Percentiles rank a stretch among this genome's conserved stretches.
Evolutionary conservation across 2,329 filamentous ascomycete genomes (phyloP).

Genomic region (Tolypocladium amazonense): DNA sequence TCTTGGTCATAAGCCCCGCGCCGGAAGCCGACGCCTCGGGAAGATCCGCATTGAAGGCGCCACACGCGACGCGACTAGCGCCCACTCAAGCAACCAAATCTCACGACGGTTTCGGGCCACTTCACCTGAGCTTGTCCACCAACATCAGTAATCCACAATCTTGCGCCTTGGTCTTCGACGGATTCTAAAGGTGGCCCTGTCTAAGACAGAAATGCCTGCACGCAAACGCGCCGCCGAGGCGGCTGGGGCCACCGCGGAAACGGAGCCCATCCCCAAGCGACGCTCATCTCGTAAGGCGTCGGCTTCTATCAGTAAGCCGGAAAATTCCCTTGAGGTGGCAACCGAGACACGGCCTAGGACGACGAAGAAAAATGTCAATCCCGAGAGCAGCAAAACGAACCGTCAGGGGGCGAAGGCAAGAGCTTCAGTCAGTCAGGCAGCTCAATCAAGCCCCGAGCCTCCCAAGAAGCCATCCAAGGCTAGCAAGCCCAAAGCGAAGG

Average conservation of each 20-base stretch:
- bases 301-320: not conserved
- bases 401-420: not conserved
- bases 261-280: slow-evolving; percentile 14
- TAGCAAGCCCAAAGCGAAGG: not conserved
- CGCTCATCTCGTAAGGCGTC: slow-evolving; percentile 16
- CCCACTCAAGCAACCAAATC: not conserved
- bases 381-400: not conserved
- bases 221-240: not conserved
- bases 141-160: not conserved
- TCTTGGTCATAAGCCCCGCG: not conserved
- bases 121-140: not conserved
- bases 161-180: not conserved
- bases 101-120: not conserved
- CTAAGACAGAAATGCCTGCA: not conserved
- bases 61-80: not conserved
- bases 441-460: not conserved
- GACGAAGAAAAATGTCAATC: not conserved
- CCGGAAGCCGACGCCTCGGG: not conserved
- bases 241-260: slow-evolving; percentile 1
- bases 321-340: not conserved
- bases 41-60: not conserved
- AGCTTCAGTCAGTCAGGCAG: not conserved
- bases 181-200: too few relatives aligned
- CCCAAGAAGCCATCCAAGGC: not conserved
- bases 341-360: not conserved